Evolutionary conservation across 208 protist genomes (phyloP).

Genomic region (Herpetomonas muscarum): DNA sequence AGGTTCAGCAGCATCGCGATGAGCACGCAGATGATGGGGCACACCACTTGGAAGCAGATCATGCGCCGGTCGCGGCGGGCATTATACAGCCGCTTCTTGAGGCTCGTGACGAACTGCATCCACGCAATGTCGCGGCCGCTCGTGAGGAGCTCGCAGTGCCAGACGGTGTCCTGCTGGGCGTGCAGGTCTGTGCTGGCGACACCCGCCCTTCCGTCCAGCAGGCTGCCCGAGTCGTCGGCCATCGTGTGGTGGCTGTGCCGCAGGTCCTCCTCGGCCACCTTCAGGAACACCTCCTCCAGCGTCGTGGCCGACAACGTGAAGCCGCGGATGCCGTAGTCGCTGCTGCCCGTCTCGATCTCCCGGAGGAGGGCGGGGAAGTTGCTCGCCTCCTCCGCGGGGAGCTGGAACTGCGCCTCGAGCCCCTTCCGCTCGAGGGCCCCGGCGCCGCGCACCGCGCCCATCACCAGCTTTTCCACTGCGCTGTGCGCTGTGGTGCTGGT

Average conservation of each 20-base stretch:
- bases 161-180: constrained; percentile 5
- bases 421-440: constrained; percentile 14
- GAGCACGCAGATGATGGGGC: constrained; percentile 29
- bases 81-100: constrained; percentile 26
- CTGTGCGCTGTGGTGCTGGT: background rate
- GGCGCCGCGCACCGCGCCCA: constrained; percentile 16
- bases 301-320: constrained; percentile 36
- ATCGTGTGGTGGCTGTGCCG: constrained; percentile 1
- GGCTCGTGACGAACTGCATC: constrained; percentile 15
- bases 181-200: background rate
- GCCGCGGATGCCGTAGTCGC: constrained; percentile 19
- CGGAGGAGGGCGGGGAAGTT: constrained; percentile 31
- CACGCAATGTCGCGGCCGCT: background rate
- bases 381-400: constrained; percentile 22
- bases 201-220: background rate
- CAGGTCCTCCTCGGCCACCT: constrained; percentile 19
- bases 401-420: constrained; percentile 31
- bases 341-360: constrained; percentile 18
- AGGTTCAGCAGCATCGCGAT: constrained; percentile 29
- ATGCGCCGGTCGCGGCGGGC: constrained; percentile 22
- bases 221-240: background rate
- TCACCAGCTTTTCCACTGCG: constrained; percentile 17
- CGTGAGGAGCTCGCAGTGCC: constrained; percentile 8
- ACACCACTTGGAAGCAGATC: constrained; percentile 26
- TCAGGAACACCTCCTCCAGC: constrained; percentile 52